These are phyloP conservation scores for Pseudogymnoascus verrucosus DNA, from an alignment of 2,329 filamentous ascomycete species.

Conservation along the genomic window DNA sequence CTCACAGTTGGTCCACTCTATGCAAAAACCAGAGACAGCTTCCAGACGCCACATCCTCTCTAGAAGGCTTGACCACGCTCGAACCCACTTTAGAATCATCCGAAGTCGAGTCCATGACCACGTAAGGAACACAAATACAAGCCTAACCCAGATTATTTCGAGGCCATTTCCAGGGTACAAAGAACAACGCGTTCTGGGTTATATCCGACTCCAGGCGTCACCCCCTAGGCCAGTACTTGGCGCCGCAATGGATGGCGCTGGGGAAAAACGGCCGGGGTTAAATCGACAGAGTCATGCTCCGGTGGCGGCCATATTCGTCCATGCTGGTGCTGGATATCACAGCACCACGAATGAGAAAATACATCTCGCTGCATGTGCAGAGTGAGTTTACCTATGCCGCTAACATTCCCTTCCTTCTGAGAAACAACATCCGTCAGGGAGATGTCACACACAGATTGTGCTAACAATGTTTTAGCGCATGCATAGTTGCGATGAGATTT, in stretches of 20 bases:
- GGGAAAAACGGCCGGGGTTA: constrained; percentile 18
- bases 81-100: neutral
- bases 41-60: neutral
- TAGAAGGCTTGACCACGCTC: neutral
- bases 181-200: neutral
- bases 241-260: constrained; percentile 23
- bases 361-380: constrained; percentile 78
- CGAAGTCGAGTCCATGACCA: neutral
- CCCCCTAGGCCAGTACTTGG: neutral
- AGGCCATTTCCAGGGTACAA: neutral
- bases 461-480: constrained; percentile 50
- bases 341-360: constrained; percentile 76
- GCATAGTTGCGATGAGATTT: constrained; percentile 73
- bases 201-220: neutral
- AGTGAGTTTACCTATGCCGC: constrained; percentile 52
- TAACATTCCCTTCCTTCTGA: neutral
- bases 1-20: neutral
- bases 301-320: constrained; percentile 78
- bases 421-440: constrained; percentile 11
- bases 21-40: neutral
- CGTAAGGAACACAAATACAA: neutral
- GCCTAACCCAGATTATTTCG: neutral
- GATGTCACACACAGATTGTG: constrained; percentile 7
- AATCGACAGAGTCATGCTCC: constrained; percentile 6
- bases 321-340: constrained; percentile 92